phyloP scores from a whole-genome alignment of 176 grass and related monocot genomes.

The maize (Zea mays) region Zm-B73-REFERENCE-NAM-5.0 NC_050099.1:194138501-194139000 shows the following conservation, averaged over 20 bases:
- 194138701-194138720: conserved; percentile 38
- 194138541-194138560: conserved; percentile 50
- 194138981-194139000: no score
- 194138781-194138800: neutral
- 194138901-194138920: no score
- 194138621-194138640: neutral
- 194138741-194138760: neutral
- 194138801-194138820: neutral
- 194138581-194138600: conserved; percentile 46
- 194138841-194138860: no score
- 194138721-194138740: neutral
- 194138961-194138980: no score
- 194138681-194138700: neutral
- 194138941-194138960: no score
- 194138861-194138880: no score
- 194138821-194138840: no score
- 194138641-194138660: neutral
- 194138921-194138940: no score
- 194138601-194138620: conserved; percentile 1
- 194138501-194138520: conserved; percentile 46
- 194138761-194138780: neutral
- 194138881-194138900: no score
- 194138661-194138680: conserved; percentile 25
- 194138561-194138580: conserved; percentile 45
- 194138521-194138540: conserved; percentile 47